These are phyloP conservation scores for Entoloma clypeatum DNA, from an alignment of 1,284 basidiomycete genomes.

Conservation along the genomic window DNA sequence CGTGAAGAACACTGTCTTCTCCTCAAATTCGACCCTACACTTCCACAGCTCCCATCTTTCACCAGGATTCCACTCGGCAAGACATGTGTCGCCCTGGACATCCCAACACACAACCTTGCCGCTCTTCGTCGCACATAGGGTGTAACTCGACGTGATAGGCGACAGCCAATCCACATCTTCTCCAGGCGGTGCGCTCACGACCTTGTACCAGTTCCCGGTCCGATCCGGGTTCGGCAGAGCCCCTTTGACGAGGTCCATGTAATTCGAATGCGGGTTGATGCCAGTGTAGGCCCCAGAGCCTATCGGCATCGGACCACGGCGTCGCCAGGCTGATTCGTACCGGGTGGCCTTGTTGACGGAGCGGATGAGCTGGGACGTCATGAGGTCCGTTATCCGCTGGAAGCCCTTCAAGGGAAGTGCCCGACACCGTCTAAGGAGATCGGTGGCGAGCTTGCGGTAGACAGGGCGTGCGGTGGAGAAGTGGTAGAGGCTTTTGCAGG, in stretches of 20 bases:
- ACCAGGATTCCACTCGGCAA: constrained; percentile 64
- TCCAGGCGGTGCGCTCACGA: constrained; percentile 55
- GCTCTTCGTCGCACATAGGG: constrained; percentile 66
- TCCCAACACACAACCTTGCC: constrained; percentile 78
- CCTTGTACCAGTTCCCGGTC: constrained; percentile 49
- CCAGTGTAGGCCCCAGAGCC: constrained; percentile 20
- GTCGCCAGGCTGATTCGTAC: constrained; percentile 61
- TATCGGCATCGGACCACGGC: constrained; percentile 53
- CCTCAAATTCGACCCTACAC: constrained; percentile 69
- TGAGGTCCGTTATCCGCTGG: constrained; percentile 58
- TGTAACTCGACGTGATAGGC: constrained; percentile 69
- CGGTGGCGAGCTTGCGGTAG: constrained; percentile 57
- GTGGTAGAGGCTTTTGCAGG: constrained; percentile 54
- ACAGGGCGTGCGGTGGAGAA: constrained; percentile 62
- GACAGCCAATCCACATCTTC: constrained; percentile 74
- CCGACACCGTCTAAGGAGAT: constrained; percentile 58
- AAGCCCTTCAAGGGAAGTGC: constrained; percentile 67
- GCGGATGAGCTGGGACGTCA: constrained; percentile 52
- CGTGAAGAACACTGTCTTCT: constrained; percentile 65
- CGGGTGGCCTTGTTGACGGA: constrained; percentile 58
- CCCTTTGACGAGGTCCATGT: constrained; percentile 29
- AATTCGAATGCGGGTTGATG: constrained; percentile 30
- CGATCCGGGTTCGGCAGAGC: constrained; percentile 6
- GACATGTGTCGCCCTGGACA: constrained; percentile 50
- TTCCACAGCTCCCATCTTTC: constrained; percentile 73